Conservation (phyloP, 169 alveolate species). For the Plasmodium gaboni region DNA sequence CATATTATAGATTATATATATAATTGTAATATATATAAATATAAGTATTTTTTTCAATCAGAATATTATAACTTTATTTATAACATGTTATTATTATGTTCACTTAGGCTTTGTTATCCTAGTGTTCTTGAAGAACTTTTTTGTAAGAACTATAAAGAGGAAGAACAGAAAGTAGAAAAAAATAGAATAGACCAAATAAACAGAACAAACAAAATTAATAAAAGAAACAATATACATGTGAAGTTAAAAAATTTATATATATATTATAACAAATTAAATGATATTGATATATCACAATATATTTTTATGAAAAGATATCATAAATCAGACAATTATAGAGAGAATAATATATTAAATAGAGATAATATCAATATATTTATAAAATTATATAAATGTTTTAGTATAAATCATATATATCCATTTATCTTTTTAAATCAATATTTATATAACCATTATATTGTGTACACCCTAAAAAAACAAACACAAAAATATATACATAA, state of each 20-base stretch:
- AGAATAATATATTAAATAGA: background rate
- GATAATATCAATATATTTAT: slow-evolving; percentile 13
- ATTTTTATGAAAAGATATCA: background rate
- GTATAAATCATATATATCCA: slow-evolving; percentile 39
- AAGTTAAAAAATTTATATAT: slow-evolving; percentile 40
- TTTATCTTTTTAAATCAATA: slow-evolving; percentile 39
- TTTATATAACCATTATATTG: slow-evolving; percentile 9
- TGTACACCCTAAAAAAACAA: background rate
- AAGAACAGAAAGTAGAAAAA: background rate
- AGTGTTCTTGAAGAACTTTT: slow-evolving; percentile 2
- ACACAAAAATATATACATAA: background rate
- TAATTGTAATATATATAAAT: slow-evolving; percentile 61
- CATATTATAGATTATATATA: slow-evolving; percentile 42
- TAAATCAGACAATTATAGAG: background rate
- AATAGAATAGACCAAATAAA: background rate
- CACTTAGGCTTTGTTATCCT: slow-evolving; percentile 36
- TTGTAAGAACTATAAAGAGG: background rate
- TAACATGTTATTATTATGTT: slow-evolving; percentile 44
- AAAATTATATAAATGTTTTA: slow-evolving; percentile 59
- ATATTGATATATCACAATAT: slow-evolving; percentile 1
- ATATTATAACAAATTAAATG: slow-evolving; percentile 2
- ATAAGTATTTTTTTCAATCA: slow-evolving; percentile 35
- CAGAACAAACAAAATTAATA: too few relatives aligned
- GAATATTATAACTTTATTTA: slow-evolving; percentile 45
- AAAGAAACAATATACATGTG: background rate